Percentiles rank a stretch among this genome's conserved stretches.
phyloP scores from a whole-genome alignment of 2,329 filamentous ascomycete genomes.

The Ophiostoma populinum region DNA sequence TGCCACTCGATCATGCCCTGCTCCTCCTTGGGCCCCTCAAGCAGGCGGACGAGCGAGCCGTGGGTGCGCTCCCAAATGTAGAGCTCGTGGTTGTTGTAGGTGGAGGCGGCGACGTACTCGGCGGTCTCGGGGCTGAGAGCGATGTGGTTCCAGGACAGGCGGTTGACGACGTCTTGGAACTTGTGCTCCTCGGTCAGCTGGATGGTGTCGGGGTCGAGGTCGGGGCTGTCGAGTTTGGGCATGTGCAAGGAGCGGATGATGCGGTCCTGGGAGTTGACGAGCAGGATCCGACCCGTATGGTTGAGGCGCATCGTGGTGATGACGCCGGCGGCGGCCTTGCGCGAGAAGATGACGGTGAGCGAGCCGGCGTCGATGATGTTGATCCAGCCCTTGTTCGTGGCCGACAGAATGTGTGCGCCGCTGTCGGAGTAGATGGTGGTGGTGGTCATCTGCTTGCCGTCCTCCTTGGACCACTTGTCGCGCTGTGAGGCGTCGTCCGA shows the following conservation, averaged over 20 bases:
- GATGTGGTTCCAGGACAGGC: conserved; percentile 90
- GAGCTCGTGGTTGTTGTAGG: conserved; percentile 95
- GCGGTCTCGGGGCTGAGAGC: conserved; percentile 82
- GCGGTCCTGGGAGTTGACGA: conserved; percentile 86
- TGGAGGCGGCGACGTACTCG: conserved; percentile 91
- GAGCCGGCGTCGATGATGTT: conserved; percentile 83
- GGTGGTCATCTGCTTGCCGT: conserved; percentile 89
- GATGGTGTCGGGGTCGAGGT: conserved; percentile 70
- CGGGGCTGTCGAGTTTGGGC: conserved; percentile 52
- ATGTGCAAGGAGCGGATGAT: conserved; percentile 87
- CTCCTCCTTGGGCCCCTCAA: conserved; percentile 93
- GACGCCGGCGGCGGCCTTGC: conserved; percentile 70
- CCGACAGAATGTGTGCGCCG: conserved; percentile 78
- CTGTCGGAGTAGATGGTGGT: conserved; percentile 74
- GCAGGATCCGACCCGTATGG: conserved; percentile 65
- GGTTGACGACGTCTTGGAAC: conserved; percentile 94
- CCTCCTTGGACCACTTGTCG: conserved; percentile 78
- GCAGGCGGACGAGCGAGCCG: conserved; percentile 86
- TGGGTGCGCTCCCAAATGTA: conserved; percentile 95
- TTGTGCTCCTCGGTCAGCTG: conserved; percentile 90
- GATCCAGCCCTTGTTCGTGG: conserved; percentile 88
- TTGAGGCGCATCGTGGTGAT: conserved; percentile 79
- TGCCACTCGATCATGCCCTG: conserved; percentile 97
- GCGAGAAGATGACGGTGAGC: conserved; percentile 72
- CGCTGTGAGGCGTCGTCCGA: conserved; percentile 52